Evolutionary conservation across 805 yeast genomes (phyloP).

Genomic region (Priceomyces medius): DNA sequence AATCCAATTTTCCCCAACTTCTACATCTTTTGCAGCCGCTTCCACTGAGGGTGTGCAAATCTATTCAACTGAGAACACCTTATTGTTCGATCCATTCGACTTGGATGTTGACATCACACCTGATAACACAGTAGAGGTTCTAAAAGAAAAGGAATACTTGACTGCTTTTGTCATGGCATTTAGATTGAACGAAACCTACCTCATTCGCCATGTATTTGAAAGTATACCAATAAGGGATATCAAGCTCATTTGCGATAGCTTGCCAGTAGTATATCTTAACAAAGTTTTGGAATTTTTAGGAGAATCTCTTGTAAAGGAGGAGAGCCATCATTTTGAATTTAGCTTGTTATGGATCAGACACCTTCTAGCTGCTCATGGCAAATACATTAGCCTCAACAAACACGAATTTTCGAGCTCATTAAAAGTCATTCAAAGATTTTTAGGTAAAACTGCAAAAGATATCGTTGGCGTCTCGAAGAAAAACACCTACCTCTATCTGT

Average conservation of each 20-base stretch:
- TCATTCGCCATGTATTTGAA: constrained; percentile 75
- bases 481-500: constrained; percentile 55
- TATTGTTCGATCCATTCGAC: constrained; percentile 91
- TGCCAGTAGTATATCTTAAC: constrained; percentile 77
- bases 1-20: constrained; percentile 84
- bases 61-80: constrained; percentile 71
- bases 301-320: constrained; percentile 49
- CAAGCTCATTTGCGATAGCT: constrained; percentile 57
- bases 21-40: constrained; percentile 88
- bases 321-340: constrained; percentile 82
- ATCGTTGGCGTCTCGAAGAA: constrained; percentile 54
- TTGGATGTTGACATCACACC: constrained; percentile 92
- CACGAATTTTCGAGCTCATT: constrained; percentile 62
- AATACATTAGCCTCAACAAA: constrained; percentile 60
- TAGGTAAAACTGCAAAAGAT: constrained; percentile 72
- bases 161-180: constrained; percentile 89
- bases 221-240: constrained; percentile 70
- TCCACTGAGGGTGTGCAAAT: constrained; percentile 90
- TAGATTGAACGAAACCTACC: constrained; percentile 77
- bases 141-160: constrained; percentile 62
- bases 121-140: constrained; percentile 60
- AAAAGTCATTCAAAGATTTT: constrained; percentile 71
- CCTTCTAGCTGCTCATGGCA: constrained; percentile 72
- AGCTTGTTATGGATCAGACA: constrained; percentile 77
- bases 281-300: constrained; percentile 70